Base-by-base conservation (phyloP, 805 yeast genomes). In the Candida caryicola region DNA sequence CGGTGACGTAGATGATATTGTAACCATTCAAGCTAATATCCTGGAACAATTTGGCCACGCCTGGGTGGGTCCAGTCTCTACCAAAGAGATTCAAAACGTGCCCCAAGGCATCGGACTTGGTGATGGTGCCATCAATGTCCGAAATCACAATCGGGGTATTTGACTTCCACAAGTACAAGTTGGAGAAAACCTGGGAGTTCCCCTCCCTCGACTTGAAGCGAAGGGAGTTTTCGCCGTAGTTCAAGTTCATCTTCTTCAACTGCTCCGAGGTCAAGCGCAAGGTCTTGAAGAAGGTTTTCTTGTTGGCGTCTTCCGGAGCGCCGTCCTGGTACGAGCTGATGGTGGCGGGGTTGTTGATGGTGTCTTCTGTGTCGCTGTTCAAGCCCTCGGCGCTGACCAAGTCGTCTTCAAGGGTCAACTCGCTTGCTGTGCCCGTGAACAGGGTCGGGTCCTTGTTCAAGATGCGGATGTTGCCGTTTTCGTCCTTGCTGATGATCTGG, bases 71-170 rank as follows among this genome's bases (percentile, higher is more conserved):
- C 99, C 99, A 93, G 66, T 93, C 99, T 50, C 88, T 77, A 4
- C 99, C 99, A 26, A 93, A 69, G 79, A 91, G 81, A 13, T 93
- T 89, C 60, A 93, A 69, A 2, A 93, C 91, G 62, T 93, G 99
- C 2, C 99, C 99, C 52, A 93, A 68, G 0, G 99, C 99, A 66
- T 93, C 99, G 1, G 97, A 89, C 61, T 89, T 90, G 13, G 99
- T 93, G 48, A 93, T 93, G 1, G 99, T 93, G 13, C 99, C 99
- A 60, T 93, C 99, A 41, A 93, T 93, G 64, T 93, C 99, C 6
- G 96, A 87, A 17, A 93, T 91, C 5, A 93, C 99, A 29, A 93
- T 85, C 1, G 98, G 97, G 0, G 83, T 81, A 40, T 79, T 73
- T 48, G 82, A 73, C 46, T 81, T 79, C 99, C 99, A 93, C 29